These are phyloP conservation scores for Cicer pinnatifidum DNA, from an alignment of 306 rosid species.

Conservation along the genomic window DNA sequence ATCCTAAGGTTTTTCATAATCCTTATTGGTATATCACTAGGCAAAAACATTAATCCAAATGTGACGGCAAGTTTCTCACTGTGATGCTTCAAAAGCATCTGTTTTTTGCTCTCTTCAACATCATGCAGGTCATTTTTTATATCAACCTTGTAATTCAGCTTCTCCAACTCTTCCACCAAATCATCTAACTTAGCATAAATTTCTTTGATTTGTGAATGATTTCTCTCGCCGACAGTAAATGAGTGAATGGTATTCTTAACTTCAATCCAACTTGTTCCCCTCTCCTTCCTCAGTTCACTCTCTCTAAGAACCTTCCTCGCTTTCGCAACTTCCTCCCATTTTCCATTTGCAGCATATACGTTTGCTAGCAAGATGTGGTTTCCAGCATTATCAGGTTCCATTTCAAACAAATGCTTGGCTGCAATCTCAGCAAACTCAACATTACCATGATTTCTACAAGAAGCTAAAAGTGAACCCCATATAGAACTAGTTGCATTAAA, in stretches of 20 bases:
- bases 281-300: conserved; percentile 72
- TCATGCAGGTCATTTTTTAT: conserved; percentile 66
- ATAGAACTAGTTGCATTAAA: conserved; percentile 70
- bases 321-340: conserved; percentile 84
- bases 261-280: conserved; percentile 88
- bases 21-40: conserved; percentile 67
- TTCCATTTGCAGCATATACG: conserved; percentile 69
- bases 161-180: conserved; percentile 66
- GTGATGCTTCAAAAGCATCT: conserved; percentile 74
- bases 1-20: conserved; percentile 92
- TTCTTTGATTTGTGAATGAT: conserved; percentile 60
- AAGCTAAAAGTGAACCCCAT: conserved; percentile 90
- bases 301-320: conserved; percentile 73
- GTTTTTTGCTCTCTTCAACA: conserved; percentile 71
- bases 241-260: conserved; percentile 69
- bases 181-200: conserved; percentile 65
- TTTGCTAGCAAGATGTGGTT: conserved; percentile 79
- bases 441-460: conserved; percentile 69
- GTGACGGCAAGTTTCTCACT: conserved; percentile 87
- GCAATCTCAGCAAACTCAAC: conserved; percentile 79
- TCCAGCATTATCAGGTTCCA: conserved; percentile 88
- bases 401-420: conserved; percentile 68
- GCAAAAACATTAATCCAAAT: conserved; percentile 75
- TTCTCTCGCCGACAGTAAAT: conserved; percentile 79
- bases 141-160: conserved; percentile 63